phyloP scores from a whole-genome alignment of 1,284 basidiomycete species.

The Pyrrhoderma lamaoense region DNA sequence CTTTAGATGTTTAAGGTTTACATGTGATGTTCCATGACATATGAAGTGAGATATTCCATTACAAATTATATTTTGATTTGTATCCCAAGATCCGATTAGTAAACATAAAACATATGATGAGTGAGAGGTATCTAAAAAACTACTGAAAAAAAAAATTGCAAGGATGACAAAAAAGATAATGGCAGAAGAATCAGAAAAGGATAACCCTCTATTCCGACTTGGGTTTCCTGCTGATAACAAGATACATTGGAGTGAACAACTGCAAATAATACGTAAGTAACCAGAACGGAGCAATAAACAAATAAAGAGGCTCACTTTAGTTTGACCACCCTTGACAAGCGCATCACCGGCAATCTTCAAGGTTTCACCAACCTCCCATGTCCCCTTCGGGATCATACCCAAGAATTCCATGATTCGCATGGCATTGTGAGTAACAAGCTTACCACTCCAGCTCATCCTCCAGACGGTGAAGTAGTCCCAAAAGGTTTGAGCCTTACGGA shows the following conservation, averaged over 20 bases:
- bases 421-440: constrained; percentile 77
- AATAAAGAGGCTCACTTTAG: constrained; percentile 54
- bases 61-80: too few relatives aligned
- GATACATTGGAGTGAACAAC: constrained; percentile 80
- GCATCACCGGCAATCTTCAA: constrained; percentile 79
- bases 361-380: constrained; percentile 84
- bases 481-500: constrained; percentile 85
- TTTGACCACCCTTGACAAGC: constrained; percentile 79
- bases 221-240: constrained; percentile 65
- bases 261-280: constrained; percentile 26
- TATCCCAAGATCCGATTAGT: neutral
- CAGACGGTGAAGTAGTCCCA: constrained; percentile 90
- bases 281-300: neutral
- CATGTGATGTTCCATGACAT: too few relatives aligned
- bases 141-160: neutral
- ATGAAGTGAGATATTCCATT: too few relatives aligned
- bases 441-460: constrained; percentile 87
- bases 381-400: constrained; percentile 87
- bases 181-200: neutral
- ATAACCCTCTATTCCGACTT: constrained; percentile 1
- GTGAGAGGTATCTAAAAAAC: neutral
- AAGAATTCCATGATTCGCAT: constrained; percentile 76
- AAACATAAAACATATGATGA: neutral
- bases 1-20: too few relatives aligned
- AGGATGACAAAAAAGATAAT: neutral